Percentiles rank a stretch among this genome's conserved stretches.
phyloP scores from a whole-genome alignment of 225 moss, liverwort and hornwort genomes.

The Marchantia polymorpha region DNA sequence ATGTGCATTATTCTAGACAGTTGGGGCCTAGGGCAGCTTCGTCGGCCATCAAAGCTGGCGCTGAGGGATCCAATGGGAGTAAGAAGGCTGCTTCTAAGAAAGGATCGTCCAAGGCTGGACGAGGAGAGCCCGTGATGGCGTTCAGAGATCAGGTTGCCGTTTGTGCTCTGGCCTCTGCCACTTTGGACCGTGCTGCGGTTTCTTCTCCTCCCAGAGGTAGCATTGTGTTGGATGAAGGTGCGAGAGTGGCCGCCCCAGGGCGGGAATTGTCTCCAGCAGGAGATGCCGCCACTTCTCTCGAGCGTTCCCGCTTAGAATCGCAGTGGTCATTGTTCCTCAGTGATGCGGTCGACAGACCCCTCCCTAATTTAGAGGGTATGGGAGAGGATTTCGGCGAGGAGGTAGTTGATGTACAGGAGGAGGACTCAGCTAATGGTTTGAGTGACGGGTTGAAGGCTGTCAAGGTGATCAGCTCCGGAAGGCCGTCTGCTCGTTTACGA shows the following conservation, averaged over 20 bases:
- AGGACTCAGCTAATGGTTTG: conserved; percentile 16
- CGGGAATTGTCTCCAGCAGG: conserved; percentile 42
- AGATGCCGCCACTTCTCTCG: conserved; percentile 63
- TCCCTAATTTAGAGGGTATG: conserved; percentile 27
- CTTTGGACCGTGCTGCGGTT: conserved; percentile 49
- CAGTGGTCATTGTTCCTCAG: conserved; percentile 77
- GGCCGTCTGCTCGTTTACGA: conserved; percentile 82
- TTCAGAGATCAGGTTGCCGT: conserved; percentile 58
- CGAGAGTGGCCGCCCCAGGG: conserved; percentile 32
- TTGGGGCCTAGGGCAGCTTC: conserved; percentile 13
- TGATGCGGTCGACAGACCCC: conserved; percentile 18
- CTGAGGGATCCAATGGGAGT: conserved; percentile 47
- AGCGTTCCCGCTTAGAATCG: conserved; percentile 76
- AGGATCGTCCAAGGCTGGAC: conserved; percentile 39
- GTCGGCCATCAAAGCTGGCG: conserved; percentile 43
- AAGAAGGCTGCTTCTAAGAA: conserved; percentile 48
- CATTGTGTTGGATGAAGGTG: conserved; percentile 40
- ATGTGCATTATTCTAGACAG: conserved; percentile 5
- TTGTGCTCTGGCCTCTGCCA: conserved; percentile 58
- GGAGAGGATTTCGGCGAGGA: conserved; percentile 23
- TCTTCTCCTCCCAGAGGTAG: conserved; percentile 38
- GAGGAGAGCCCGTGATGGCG: conserved; percentile 51
- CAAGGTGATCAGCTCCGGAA: conserved; percentile 67
- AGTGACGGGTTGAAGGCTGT: conserved; percentile 25
- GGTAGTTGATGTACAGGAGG: neutral